These are phyloP conservation scores for Pisolithus microcarpus DNA, from an alignment of 768 basidiomycete species.

Conservation along the genomic window DNA sequence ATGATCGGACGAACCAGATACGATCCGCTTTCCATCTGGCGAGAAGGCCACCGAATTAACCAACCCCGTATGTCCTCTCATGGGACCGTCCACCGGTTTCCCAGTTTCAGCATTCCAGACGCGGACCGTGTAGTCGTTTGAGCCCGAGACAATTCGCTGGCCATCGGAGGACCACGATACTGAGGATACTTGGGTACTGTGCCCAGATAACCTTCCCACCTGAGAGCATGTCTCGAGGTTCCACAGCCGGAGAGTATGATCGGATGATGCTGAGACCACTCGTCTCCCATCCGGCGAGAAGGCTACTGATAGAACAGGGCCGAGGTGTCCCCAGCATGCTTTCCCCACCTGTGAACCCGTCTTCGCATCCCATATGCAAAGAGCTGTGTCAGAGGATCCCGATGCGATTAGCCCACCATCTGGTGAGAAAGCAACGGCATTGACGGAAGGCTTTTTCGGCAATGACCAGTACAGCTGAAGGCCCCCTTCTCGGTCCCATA, in stretches of 20 bases:
- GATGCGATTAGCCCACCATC: background rate
- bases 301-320: background rate
- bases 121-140: background rate
- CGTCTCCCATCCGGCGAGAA: background rate
- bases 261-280: background rate
- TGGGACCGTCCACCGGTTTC: background rate
- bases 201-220: background rate
- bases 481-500: too few relatives aligned
- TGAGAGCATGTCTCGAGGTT: background rate
- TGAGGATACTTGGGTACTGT: background rate
- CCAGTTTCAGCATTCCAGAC: background rate
- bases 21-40: background rate
- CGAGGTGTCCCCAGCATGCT: background rate
- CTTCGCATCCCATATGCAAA: background rate
- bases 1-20: background rate
- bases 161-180: slow-evolving; percentile 4
- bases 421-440: background rate
- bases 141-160: slow-evolving; percentile 1
- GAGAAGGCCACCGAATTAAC: background rate
- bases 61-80: background rate
- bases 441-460: background rate
- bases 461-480: too few relatives aligned
- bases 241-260: background rate
- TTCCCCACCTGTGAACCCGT: background rate
- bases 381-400: background rate